These are phyloP conservation scores for Arabis hirsuta DNA, from an alignment of 345 rosid species.

Conservation along the genomic window DNA sequence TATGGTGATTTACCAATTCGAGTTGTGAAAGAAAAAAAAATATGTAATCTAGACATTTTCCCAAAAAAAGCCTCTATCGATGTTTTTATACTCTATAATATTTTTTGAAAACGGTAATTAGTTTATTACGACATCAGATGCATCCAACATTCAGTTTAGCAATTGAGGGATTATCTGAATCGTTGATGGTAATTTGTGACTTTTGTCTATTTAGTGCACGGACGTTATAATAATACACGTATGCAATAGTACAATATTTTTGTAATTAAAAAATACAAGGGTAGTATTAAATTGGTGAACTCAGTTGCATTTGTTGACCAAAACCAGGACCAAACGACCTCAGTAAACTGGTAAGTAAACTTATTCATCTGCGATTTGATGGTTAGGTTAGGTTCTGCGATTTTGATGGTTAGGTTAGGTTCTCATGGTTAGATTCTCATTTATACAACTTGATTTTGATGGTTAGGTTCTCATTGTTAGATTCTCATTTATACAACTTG, in stretches of 20 bases:
- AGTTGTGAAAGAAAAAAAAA: neutral
- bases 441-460: no score
- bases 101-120: no score
- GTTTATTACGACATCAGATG: neutral
- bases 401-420: no score
- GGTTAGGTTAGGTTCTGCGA: no score
- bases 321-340: no score
- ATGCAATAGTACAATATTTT: neutral
- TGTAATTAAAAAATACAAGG: constrained; percentile 24
- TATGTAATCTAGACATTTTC: neutral
- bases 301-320: no score
- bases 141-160: neutral
- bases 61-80: neutral
- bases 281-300: neutral
- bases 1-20: neutral
- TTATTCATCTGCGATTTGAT: no score
- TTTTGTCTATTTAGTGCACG: constrained; percentile 30
- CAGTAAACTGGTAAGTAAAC: no score
- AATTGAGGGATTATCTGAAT: constrained; percentile 14
- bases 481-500: no score
- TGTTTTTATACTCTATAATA: neutral
- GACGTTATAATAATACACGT: constrained; percentile 17
- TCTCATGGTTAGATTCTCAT: no score
- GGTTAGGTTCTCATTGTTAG: no score
- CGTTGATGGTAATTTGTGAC: constrained; percentile 10